Base-by-base conservation (phyloP, 306 rosid genomes). In the Psophocarpus tetragonolobus region DNA sequence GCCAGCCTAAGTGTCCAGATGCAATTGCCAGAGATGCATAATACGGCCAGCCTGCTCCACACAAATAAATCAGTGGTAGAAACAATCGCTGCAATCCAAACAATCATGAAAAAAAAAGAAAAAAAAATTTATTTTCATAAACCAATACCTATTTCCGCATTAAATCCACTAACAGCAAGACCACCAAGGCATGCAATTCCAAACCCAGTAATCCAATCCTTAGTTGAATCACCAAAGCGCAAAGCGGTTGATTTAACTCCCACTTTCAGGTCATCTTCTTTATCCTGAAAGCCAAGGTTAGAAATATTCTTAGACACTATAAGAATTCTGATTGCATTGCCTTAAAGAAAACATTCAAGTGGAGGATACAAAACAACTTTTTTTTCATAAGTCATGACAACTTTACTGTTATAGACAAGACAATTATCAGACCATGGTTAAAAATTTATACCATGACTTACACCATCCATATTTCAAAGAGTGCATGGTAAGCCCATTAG, bases 181-280 rank as follows among this genome's bases (percentile, higher is more conserved):
- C 86, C 68, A 39, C 97, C 71, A 30, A 91, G 80, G 88, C 97
- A 87, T 66, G 92, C 90, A 72, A 87, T 50, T 74, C 97, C 94
- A 81, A 95, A 95, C 76, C 88, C 91, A 32, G 89, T 48, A 80
- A 88, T 82, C 97, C 99, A 92, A 78, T 85, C 82, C 86, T 92
- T 92, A 0, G 97, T 91, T 9, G 74, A 92, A 85, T 88, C 97
- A 48, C 94, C 97, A 80, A 95, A 95, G 80, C 87, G 88, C 85
- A 95, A 84, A 77, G 99, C 99, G n/a, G 97, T 95, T 81, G 97
- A 95, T 82, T 91, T 92, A 83, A 92, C 90, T 81, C 97, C 97
- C 56, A 95, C 97, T 86, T 88, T 92, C 81, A 92, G 68, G 81
- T 92, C 97, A 41, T 95, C 99, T 66, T 86, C 93, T 82, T 95